Percentiles rank a stretch among this genome's conserved stretches.
phyloP scores from a whole-genome alignment of 768 basidiomycete genomes.

The Boletus tomentosulus region DNA sequence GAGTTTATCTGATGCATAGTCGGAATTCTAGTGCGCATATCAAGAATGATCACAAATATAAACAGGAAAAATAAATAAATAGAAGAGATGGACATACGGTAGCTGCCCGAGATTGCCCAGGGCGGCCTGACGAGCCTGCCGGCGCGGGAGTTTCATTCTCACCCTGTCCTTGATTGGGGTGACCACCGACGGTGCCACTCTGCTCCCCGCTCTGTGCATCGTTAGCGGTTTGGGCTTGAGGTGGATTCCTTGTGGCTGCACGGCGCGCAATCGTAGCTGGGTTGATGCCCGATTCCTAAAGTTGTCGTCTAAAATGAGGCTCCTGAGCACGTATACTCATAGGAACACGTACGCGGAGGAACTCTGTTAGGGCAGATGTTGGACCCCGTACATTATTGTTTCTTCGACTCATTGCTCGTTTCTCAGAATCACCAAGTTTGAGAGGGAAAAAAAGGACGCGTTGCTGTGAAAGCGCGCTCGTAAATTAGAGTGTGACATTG shows the following conservation, averaged over 20 bases:
- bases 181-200: slow-evolving; percentile 8
- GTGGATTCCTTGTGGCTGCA: slow-evolving; percentile 28
- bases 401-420: slow-evolving; percentile 25
- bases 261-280: slow-evolving; percentile 38
- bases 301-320: slow-evolving; percentile 35
- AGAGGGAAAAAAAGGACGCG: too few species aligned
- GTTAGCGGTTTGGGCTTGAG: slow-evolving; percentile 29
- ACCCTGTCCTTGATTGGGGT: slow-evolving; percentile 11
- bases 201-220: slow-evolving; percentile 8
- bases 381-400: slow-evolving; percentile 72
- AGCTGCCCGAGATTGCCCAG: slow-evolving; percentile 12
- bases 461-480: slow-evolving; percentile 2
- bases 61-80: not conserved
- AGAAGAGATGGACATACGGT: slow-evolving; percentile 3
- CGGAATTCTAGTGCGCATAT: slow-evolving; percentile 25
- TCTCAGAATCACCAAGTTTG: too few species aligned
- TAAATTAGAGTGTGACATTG: slow-evolving; percentile 13
- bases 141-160: not conserved
- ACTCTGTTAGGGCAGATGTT: slow-evolving; percentile 79
- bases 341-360: slow-evolving; percentile 54
- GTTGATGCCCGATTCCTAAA: slow-evolving; percentile 52
- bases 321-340: slow-evolving; percentile 31
- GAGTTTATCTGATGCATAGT: slow-evolving; percentile 71
- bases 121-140: slow-evolving; percentile 10
- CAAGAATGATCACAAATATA: not conserved